phyloP scores from a whole-genome alignment of 495 filamentous ascomycete species.

The Friedmanniomyces endolithicus region DNA sequence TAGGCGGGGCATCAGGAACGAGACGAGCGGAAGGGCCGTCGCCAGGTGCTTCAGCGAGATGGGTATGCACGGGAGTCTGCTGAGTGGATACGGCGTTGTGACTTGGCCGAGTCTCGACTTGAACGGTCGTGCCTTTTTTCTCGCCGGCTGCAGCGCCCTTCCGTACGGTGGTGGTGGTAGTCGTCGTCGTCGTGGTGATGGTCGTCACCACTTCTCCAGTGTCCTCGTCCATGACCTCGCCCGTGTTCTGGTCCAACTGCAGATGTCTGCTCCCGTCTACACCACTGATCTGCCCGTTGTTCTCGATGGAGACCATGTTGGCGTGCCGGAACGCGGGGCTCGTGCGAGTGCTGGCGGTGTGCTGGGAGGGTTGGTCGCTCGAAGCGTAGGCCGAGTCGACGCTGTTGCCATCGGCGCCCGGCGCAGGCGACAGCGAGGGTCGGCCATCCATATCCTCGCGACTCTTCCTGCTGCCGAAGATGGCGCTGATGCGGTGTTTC shows the following conservation, averaged over 20 bases:
- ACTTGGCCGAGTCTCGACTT: neutral
- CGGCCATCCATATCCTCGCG: neutral
- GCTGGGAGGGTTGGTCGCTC: constrained; percentile 2
- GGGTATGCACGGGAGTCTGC: neutral
- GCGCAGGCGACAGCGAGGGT: neutral
- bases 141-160: neutral
- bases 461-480: neutral
- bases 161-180: constrained; percentile 3
- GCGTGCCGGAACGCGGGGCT: neutral
- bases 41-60: neutral
- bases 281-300: constrained; percentile 2
- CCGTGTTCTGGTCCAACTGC: constrained; percentile 6
- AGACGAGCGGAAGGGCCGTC: neutral
- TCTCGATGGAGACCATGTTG: constrained; percentile 7
- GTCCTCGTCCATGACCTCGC: constrained; percentile 10
- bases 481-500: neutral
- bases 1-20: neutral
- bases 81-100: neutral
- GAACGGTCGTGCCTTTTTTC: neutral
- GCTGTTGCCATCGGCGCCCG: neutral
- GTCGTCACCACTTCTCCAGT: constrained; percentile 13
- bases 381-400: constrained; percentile 13
- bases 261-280: constrained; percentile 5
- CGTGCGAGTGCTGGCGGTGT: neutral
- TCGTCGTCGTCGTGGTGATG: constrained; percentile 13